Evolutionary conservation across 1,284 basidiomycete genomes (phyloP), one percentile per base, ranked within the genome.

Genomic region (Malassezia vespertilionis): DNA sequence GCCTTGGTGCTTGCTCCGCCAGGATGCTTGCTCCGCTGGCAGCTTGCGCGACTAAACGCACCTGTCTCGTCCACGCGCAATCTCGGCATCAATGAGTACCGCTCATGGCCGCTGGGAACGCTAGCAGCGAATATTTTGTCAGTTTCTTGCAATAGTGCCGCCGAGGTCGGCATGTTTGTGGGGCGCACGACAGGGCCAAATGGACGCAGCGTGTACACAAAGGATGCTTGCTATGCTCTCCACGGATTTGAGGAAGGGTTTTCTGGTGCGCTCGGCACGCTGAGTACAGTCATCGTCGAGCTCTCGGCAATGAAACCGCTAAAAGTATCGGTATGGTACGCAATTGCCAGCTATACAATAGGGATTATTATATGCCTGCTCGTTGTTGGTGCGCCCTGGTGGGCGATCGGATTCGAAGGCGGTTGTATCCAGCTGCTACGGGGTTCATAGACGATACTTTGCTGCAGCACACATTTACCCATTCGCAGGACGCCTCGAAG

Each of bases 221-320:
- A 14, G 14, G 47, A 56, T n/a, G 54, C 48, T 1, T 69, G 66
- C 32, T 30, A 58, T 17, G 65, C 57, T 0, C 46, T 66, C 14
- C 52, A 60, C 10, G 66, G 61, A 1, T 73, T 97, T 22, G 76
- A 78, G 26, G 85, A 95, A 63, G 93, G 93, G 2, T 95, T 89
- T 65, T 96, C 90, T 66, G 93, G 90, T 7, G 89, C 87, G 72
- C 75, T 97, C 56, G 90, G 83, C 4, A 99, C 93, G 0, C 78
- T 99, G 53, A 89, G 85, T 72, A 97, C 90, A 10, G 91, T 96
- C 67, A 83, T 81, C 2, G 81, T 82, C 3, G 93, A 99, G 70
- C 72, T 86, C 26, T 72, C 76, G 6, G 77, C 78, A 3, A 72
- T 93, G 42, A 74, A 73, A 33, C 58, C 58, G 3, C 28, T 38